Evolutionary conservation across 805 yeast species (phyloP), one percentile per base, ranked within the genome.

Genomic region (Wickerhamomyces kurtzmanii): DNA sequence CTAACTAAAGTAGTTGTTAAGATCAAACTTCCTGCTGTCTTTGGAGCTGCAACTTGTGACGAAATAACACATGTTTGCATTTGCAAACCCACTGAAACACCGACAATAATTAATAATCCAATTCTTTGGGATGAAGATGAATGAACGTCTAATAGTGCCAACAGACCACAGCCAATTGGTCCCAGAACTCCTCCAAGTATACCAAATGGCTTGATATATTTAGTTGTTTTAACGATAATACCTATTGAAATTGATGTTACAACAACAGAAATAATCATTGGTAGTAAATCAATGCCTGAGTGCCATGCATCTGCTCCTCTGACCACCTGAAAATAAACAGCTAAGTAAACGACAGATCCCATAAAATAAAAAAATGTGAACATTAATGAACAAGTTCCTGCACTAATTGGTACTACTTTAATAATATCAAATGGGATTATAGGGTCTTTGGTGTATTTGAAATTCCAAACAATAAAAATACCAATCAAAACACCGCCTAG

Each of bases 321-420:
- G 7, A 70, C 51, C 15, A 62, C 62, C 42, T 72, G 75, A 46
- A 67, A 73, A 41, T 68, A 72, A 9, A 72, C 49, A 5, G 68
- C 49, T 12, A 59, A 32, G 37, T 55, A 68, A 24, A 55, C 50
- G 5, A 51, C 30, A 3, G 38, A 18, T 3, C 49, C 53, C 49
- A 71, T 54, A 36, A 70, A 68, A 31, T 53, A 56, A 6, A 53
- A 53, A 14, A 57, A 41, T 2, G 59, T 54, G 28, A 54, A 47
- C 15, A 63, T 22, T 20, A 58, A 49, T 7, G 68, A 5, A 64
- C 46, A 12, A 53, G n/a, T n/a, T n/a, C n/a, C n/a, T n/a, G n/a
- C n/a, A n/a, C n/a, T 23, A 3, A 69, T 58, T 13, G 52, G 55
- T 6, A 49, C 49, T 23, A 49, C 44, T 5, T 38, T 43, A 21